These are phyloP conservation scores for Mucor circinelloides DNA, from an alignment of 371 early-diverging fungal species.

Conservation along the genomic window DNA sequence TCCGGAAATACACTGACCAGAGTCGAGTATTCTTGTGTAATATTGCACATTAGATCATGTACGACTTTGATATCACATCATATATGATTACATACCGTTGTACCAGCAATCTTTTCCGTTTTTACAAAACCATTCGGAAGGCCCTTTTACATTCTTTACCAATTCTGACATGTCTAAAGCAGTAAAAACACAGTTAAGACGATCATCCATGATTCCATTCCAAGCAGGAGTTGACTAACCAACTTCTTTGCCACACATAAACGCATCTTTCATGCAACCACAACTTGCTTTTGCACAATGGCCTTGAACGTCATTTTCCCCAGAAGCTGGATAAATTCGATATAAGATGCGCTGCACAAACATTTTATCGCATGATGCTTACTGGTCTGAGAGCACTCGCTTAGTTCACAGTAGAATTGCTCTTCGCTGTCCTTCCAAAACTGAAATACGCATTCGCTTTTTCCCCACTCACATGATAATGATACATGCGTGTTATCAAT, in stretches of 20 bases:
- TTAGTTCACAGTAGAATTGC: conserved; percentile 61
- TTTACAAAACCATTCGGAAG: conserved; percentile 51
- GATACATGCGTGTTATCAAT: conserved; percentile 54
- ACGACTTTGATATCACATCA: not conserved
- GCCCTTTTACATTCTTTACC: conserved; percentile 49
- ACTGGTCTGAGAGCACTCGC: conserved; percentile 55
- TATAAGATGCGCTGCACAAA: not conserved
- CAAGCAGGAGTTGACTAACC: conserved; percentile 15
- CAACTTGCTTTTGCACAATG: conserved; percentile 52
- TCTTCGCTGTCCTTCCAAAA: conserved; percentile 61
- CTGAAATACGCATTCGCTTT: conserved; percentile 46
- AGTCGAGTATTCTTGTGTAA: conserved; percentile 50
- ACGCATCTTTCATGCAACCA: conserved; percentile 56
- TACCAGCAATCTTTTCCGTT: conserved; percentile 62
- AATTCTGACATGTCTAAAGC: conserved; percentile 50
- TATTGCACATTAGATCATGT: conserved; percentile 1
- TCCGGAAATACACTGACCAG: conserved; percentile 57
- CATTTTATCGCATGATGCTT: not conserved
- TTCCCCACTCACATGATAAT: conserved; percentile 48
- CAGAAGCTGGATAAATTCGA: conserved; percentile 18
- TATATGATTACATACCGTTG: conserved; percentile 39
- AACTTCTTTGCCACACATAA: conserved; percentile 66
- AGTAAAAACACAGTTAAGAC: not conserved
- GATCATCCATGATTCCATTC: not conserved
- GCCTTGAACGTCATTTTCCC: conserved; percentile 42